Conservation (phyloP, 2,329 filamentous ascomycete genomes). For the Sarocladium kiliense region DNA sequence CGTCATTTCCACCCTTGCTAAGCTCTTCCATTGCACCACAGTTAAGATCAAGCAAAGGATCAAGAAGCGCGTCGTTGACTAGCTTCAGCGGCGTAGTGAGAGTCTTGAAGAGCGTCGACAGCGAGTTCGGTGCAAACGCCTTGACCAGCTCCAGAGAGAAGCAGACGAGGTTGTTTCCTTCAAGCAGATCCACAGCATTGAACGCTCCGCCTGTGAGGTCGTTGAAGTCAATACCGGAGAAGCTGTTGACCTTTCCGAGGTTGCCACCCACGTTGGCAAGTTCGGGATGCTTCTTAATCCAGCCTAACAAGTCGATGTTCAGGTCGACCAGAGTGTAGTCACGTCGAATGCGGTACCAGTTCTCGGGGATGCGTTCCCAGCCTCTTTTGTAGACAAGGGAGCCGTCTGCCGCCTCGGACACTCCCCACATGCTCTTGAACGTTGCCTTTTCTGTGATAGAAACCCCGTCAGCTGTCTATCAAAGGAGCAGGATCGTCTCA, state of each 20-base stretch:
- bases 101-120: constrained; percentile 30
- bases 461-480: no score
- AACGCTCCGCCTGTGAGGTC: constrained; percentile 39
- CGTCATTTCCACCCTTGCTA: constrained; percentile 17
- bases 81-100: constrained; percentile 25
- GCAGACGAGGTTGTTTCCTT: constrained; percentile 44
- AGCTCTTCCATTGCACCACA: constrained; percentile 25
- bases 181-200: constrained; percentile 32
- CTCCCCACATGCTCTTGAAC: constrained; percentile 41
- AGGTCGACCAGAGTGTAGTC: constrained; percentile 42
- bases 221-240: constrained; percentile 37
- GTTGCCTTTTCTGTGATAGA: constrained; percentile 20
- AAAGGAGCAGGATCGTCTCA: no score
- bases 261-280: constrained; percentile 47
- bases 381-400: constrained; percentile 38
- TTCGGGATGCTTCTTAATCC: constrained; percentile 33
- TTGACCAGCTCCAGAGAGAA: constrained; percentile 31
- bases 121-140: constrained; percentile 34
- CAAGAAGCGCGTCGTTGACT: constrained; percentile 25
- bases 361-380: constrained; percentile 46
- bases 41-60: constrained; percentile 19
- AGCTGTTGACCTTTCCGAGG: constrained; percentile 43
- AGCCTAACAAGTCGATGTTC: constrained; percentile 32
- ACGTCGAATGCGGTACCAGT: constrained; percentile 40
- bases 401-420: constrained; percentile 29